Base-by-base conservation (phyloP, 2,329 filamentous ascomycete species). In the Camillea tinctor region DNA sequence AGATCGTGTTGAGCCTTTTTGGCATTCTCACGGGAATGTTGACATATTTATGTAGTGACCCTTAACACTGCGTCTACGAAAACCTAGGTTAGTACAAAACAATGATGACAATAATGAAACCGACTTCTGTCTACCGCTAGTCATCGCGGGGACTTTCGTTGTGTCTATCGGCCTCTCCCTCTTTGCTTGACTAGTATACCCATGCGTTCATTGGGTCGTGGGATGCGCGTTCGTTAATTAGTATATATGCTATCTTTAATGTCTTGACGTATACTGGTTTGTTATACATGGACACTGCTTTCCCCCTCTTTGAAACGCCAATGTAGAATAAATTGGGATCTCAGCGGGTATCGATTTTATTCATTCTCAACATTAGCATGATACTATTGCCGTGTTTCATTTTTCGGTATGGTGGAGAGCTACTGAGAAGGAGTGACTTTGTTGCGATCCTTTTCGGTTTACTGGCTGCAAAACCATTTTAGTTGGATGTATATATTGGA, bases 141-240 rank as follows among this genome's bases (percentile, higher is more conserved):
- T 88, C 20, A 89, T 93, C 55, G 73, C 82, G 7, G 94, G 93
- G n/a, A 88, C 88, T 0, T 75, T 92, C 51, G 76, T 96, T 9
- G 91, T 95, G 30, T 91, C 93, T 4, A 79, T 90, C 58, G 91
- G 92, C 6, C 77, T 98, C 17, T 96, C 97, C 74, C 90, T 91
- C 77, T 97, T 97, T 76, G 92, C 87, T 8, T 97, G 92, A 90
- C 93, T 91, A 4, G 89, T 90, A 15, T 93, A 88, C 73, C 75
- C 87, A 1, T 83, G 75, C 67, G 84, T 97, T 54, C 89, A 92
- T 75, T 94, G 88, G 88, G 89, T 91, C 62, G 82, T 88, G 74
- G 77, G 93, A 56, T 92, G 88, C 64, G 80, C 83, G 20, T 95
- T 96, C 78, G 93, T 89, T 61, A 81, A 82, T 84, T 69, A 76